Evolutionary conservation across 2,329 filamentous ascomycete genomes (phyloP), one percentile per base, ranked within the genome.

Genomic region (Aspergillus versicolor): DNA sequence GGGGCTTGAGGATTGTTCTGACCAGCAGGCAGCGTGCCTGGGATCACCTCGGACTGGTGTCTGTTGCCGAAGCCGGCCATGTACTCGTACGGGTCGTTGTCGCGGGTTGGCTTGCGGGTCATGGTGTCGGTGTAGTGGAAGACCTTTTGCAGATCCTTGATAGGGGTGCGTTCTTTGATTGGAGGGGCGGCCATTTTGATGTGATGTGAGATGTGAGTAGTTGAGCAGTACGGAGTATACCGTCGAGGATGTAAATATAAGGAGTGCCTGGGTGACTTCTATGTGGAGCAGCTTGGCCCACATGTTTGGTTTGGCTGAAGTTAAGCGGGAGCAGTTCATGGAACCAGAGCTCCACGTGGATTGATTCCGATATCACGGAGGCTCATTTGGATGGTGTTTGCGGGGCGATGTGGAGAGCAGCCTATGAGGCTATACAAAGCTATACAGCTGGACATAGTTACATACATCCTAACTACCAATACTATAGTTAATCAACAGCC

Each of bases 1-100:
- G 62, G 56, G 21, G 67, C 67, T 42, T 73, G 71, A 7, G 71
- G 71, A 37, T 67, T 70, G 50, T 72, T 73, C 55, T 69, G 68
- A 9, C 65, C 71, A 4, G 65, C 62, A 19, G 71, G 69, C 12
- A 67, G 54, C 8, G 68, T 70, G 0, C 70, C 70, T 5, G 69
- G 66, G 17, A 73, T 68, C 15, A 71, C 70, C 57, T 73, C 70
- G 4, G 69, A 69, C 49, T 69, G 65, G 53, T 64, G 63, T n/a
- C 65, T 62, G 52, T 71, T 72, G 4, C 67, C 67, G 57, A 67
- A 72, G 5, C 68, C 69, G 12, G 64, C 52, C 34, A 61, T 61
- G 38, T 72, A 71, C 40, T 68, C 66, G 46, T 72, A 70, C 1
- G 66, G 67, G 52, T 70, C 67, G 43, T 69, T 66, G 8, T 67